Conservation (phyloP, 257 asterid genomes). For the Solanum etuberosum region DNA sequence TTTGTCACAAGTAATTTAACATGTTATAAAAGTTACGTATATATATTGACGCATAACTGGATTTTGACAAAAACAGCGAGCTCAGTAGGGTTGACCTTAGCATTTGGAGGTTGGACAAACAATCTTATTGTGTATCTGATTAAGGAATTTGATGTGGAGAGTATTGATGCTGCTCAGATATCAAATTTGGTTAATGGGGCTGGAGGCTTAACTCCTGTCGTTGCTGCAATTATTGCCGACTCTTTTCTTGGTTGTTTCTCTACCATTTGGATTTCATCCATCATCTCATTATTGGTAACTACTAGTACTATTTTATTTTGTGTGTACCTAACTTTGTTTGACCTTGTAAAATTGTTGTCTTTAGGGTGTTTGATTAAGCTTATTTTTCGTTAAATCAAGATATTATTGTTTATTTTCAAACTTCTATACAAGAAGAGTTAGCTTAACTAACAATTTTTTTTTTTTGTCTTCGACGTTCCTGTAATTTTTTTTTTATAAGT, state of each 20-base stretch:
- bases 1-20: background rate
- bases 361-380: background rate
- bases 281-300: slow-evolving; percentile 31
- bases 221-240: slow-evolving; percentile 42
- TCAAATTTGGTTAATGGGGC: slow-evolving; percentile 21
- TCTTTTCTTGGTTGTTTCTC: slow-evolving; percentile 39
- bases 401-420: too few species aligned
- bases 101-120: slow-evolving; percentile 30
- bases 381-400: background rate
- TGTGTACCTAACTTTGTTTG: too few species aligned
- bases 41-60: background rate
- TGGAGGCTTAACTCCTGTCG: slow-evolving; percentile 19
- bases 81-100: slow-evolving; percentile 16
- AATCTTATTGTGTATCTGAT: slow-evolving; percentile 40
- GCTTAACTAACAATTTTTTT: too few species aligned
- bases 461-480: too few species aligned
- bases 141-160: slow-evolving; percentile 20
- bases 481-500: too few species aligned
- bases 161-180: slow-evolving; percentile 29
- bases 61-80: slow-evolving; percentile 17
- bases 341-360: too few species aligned
- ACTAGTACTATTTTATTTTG: background rate
- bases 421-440: too few species aligned
- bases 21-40: background rate
- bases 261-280: slow-evolving; percentile 36